Conservation (phyloP, 2,329 filamentous ascomycete species). For the Pestalotiopsis sp. region DNA sequence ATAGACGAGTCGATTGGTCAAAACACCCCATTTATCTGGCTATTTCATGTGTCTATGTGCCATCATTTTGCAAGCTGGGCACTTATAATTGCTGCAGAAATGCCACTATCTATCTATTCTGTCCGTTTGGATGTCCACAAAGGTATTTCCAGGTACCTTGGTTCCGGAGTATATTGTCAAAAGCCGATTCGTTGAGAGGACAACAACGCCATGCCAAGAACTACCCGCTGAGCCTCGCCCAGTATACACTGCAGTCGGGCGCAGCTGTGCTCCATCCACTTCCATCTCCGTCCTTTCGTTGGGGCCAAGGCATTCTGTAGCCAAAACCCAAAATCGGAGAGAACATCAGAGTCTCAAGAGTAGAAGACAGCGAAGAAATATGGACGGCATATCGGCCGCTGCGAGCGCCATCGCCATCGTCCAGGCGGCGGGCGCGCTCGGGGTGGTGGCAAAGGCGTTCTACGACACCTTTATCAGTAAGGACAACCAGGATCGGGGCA, state of each 20-base stretch:
- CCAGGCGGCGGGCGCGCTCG: neutral
- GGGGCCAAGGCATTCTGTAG: too few relatives aligned
- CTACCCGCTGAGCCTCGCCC: neutral
- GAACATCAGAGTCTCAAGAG: neutral
- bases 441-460: neutral
- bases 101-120: too few relatives aligned
- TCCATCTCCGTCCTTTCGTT: neutral
- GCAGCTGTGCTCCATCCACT: neutral
- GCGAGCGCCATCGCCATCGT: constrained; percentile 7
- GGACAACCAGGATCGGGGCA: neutral
- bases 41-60: too few relatives aligned
- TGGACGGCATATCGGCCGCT: constrained; percentile 2
- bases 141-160: neutral
- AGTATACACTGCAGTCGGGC: neutral
- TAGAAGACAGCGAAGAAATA: neutral
- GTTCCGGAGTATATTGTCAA: neutral
- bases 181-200: neutral
- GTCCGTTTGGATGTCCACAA: too few relatives aligned
- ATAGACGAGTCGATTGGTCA: too few relatives aligned
- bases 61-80: too few relatives aligned
- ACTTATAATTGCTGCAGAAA: too few relatives aligned
- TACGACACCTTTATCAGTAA: constrained; percentile 9
- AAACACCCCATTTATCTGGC: too few relatives aligned
- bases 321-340: too few relatives aligned
- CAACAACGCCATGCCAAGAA: neutral